Base-by-base conservation (phyloP, 1,284 basidiomycete species). In the Apiotrichum akiyoshidainum region DNA sequence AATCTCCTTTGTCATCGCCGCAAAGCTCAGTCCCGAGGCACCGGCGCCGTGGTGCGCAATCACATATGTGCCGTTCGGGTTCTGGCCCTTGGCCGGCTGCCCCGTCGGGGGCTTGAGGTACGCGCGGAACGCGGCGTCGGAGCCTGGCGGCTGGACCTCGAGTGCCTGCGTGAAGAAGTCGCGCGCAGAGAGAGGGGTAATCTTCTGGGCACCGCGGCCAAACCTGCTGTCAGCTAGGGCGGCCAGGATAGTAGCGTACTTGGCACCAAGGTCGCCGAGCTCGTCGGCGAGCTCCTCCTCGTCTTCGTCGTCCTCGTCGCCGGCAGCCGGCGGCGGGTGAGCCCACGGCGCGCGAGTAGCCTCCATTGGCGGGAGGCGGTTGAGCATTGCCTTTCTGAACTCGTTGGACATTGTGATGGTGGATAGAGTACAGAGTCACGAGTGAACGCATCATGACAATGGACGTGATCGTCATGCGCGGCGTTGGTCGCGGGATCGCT, bases 41-140 rank as follows among this genome's bases (percentile, higher is more conserved):
- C 96, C 95, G 1, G 91, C 95, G 0, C 96, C 95, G 68, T 99
- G 95, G 70, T 97, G 93, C 74, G 90, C 90, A 2, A 98, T 82
- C 70, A 98, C 84, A 3, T 95, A 84, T 0, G 87, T 85, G 10
- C 80, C 81, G 3, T 78, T 77, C n/a, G 81, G 55, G 33, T 62
- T 61, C 37, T 52, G 48, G 7, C 16, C 39, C 37, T 52, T 51
- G 42, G 17, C 44, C 17, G 55, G 48, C 16, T 26, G 13, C 7
- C 35, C 46, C 5, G 33, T 22, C 0, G 47, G 47, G 14, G 77
- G 82, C 0, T 89, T 87, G 72, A 92, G 88, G 77, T 93, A 94
- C 2, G 85, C 86, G 35, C 91, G 82, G 65, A 86, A 84, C 50
- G 87, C 84, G 7, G 90, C 82, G 39, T 80, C 82, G 22, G 83